Evolutionary conservation across 2,329 filamentous ascomycete species (phyloP), one percentile per base, ranked within the genome.

Genomic region (Furcasterigmium sp.): DNA sequence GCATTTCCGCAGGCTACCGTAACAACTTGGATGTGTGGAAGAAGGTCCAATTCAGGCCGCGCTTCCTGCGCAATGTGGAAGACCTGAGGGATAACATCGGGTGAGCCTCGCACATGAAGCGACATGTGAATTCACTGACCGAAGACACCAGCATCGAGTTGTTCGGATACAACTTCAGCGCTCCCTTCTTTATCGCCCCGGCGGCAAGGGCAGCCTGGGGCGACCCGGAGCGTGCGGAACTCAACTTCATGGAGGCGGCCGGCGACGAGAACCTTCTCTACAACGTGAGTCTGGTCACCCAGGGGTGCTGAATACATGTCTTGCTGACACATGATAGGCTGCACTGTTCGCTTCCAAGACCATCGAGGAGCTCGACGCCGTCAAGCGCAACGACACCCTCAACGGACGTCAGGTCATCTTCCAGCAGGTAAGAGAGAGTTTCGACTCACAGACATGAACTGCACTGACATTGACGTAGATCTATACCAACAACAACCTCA

Each of bases 11-110:
- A 62, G 42, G 65, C 1, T 75, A 76, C 62, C 64, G 70, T 38
- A 70, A 74, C 57, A 75, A 75, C 53, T 62, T 76, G 6, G 70
- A 75, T 43, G 63, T 71, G 32, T 76, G 64, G 62, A 55, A 63
- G 29, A 67, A 70, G 46, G 68, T 67, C 41, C 61, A 63, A 32
- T 56, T 74, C 20, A 61, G 70, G 32, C 67, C 70, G 41, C 60
- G 67, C 28, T 59, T 67, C 19, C 43, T 72, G 43, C 53, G 53
- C 19, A 64, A 71, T 43, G 63, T 73, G 34, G 53, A 52, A 8
- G 52, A 53, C 11, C 52, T 65, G 17, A 64, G 66, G 29, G 51
- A 59, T 42, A 62, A 61, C 3, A 46, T 67, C 10, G 49, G 49
- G 57, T 61, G 43, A 29, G 56, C 39, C 5, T 4, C 11, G 13